Percentiles rank a stretch among this genome's conserved stretches.
phyloP scores from a whole-genome alignment of 345 rosid genomes.

The Melastoma malabathricum region DNA sequence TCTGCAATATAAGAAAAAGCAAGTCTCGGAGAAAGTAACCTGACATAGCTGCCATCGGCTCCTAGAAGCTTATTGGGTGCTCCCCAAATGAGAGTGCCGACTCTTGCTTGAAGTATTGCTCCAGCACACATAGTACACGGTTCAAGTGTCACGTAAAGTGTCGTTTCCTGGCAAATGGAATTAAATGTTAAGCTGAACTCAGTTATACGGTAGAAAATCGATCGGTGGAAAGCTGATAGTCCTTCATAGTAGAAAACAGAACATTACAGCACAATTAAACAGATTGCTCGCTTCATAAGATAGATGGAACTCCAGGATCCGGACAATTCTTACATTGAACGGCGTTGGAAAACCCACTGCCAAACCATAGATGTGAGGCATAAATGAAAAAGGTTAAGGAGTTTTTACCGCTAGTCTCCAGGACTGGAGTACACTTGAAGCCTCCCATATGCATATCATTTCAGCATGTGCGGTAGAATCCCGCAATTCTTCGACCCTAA shows the following conservation, averaged over 20 bases:
- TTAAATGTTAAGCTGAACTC: not conserved
- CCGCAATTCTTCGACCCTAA: slow-evolving; percentile 88
- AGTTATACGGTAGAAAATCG: too few relatives aligned
- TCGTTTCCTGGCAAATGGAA: slow-evolving; percentile 38
- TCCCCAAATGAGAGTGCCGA: slow-evolving; percentile 85
- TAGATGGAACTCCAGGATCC: too few relatives aligned
- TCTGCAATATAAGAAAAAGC: too few relatives aligned
- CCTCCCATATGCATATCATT: slow-evolving; percentile 90
- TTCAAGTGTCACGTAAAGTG: slow-evolving; percentile 89
- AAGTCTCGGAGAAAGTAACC: slow-evolving; percentile 17
- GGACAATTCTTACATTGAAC: too few relatives aligned
- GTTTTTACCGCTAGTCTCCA: slow-evolving; percentile 80
- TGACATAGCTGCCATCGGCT: slow-evolving; percentile 96
- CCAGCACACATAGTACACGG: slow-evolving; percentile 99
- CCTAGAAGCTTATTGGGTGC: slow-evolving; percentile 99
- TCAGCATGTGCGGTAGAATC: slow-evolving; percentile 99
- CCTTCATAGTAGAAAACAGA: too few relatives aligned
- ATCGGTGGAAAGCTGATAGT: too few relatives aligned
- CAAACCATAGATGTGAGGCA: too few relatives aligned
- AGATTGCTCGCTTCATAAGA: too few relatives aligned
- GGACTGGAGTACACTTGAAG: slow-evolving; percentile 52
- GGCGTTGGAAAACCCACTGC: too few relatives aligned
- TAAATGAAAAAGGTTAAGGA: too few relatives aligned
- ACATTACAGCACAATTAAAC: too few relatives aligned
- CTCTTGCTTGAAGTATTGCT: slow-evolving; percentile 93